Evolutionary conservation across 139 green algal species (phyloP), one percentile per base, ranked within the genome.

Genomic region (Astrephomene gubernaculifera): DNA sequence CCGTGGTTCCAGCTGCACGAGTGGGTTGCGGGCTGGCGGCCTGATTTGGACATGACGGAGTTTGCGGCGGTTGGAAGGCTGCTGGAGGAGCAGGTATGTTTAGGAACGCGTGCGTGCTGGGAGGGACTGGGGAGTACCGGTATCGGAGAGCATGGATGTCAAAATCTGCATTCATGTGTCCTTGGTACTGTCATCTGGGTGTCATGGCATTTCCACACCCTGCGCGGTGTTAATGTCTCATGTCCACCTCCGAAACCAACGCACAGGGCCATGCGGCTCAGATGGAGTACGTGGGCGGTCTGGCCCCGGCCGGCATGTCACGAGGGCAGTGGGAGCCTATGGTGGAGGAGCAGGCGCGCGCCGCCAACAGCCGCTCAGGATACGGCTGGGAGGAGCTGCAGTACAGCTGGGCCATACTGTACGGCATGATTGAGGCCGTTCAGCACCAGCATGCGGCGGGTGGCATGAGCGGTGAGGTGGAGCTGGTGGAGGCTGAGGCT

Each of bases 351-450:
- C 61, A 43, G 49, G 36, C 52, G 25, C 44, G 71, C 24, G 31
- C 45, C 25, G 73, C 54, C 64, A 44, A 36, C 27, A 29, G 33
- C 24, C 52, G 79, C 2, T 43, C 53, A 6, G 87, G 87, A 9
- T 84, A 85, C 44, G 54, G 41, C 19, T 93, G 89, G 89, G 91
- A 93, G 79, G 91, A 94, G 79, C 74, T 90, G 81, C 38, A 93
- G 52, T 87, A 85, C 82, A 89, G 68, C 54, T 94, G 91, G 91
- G 81, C 82, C 12, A 85, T 87, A 12, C 68, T 94, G 78, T 86
- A 92, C 70, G 44, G 63, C 27, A 85, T 89, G 79, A 35, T 91
- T 9, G 29, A 71, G 41, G 57, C 25, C 1, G 38, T 73, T 35
- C 31, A 53, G 5, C 35, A 53, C 24, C 71, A 72, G 9, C 52